Evolutionary conservation across 2,329 filamentous ascomycete genomes (phyloP).

Genomic region (Blumeriella jaapii): DNA sequence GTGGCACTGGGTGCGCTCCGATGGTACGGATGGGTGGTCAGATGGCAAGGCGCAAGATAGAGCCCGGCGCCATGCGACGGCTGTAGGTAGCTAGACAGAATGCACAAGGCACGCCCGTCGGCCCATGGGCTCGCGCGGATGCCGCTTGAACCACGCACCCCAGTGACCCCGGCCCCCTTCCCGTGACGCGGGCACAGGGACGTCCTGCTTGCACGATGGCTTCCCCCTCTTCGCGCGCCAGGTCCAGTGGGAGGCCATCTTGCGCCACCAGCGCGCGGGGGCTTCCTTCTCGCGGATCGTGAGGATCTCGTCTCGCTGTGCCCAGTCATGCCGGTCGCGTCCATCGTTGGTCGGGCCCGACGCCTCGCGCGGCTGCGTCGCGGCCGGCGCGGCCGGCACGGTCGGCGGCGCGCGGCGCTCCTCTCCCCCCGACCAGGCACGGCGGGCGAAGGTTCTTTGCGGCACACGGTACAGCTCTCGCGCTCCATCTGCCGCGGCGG

Average conservation of each 20-base stretch:
- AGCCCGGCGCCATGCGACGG: conserved; percentile 2
- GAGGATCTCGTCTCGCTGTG: conserved; percentile 36
- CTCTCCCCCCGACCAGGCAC: too few species aligned
- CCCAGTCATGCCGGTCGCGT: conserved; percentile 37
- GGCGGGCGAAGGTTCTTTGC: conserved; percentile 28
- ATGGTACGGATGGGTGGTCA: too few species aligned
- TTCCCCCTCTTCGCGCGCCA: conserved; percentile 32
- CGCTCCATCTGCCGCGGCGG: conserved; percentile 25
- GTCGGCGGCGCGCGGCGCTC: too few species aligned
- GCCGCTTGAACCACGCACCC: conserved; percentile 22
- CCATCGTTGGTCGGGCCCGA: conserved; percentile 9
- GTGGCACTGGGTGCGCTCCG: too few species aligned
- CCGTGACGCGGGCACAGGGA: conserved; percentile 13
- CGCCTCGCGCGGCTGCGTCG: too few species aligned
- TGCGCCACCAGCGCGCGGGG: conserved; percentile 28
- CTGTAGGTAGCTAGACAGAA: conserved; percentile 2
- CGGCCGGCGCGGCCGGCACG: too few species aligned
- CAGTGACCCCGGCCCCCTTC: conserved; percentile 15
- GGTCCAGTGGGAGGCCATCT: conserved; percentile 39
- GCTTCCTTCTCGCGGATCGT: conserved; percentile 15
- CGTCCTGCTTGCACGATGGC: conserved; percentile 13
- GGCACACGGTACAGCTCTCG: conserved; percentile 22
- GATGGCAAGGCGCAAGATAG: not conserved
- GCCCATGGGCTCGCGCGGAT: conserved; percentile 17
- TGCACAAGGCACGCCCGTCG: conserved; percentile 1